These are phyloP conservation scores for Sordariomycetes sp. DNA, from an alignment of 2,329 filamentous ascomycete genomes.

Conservation along the genomic window DNA sequence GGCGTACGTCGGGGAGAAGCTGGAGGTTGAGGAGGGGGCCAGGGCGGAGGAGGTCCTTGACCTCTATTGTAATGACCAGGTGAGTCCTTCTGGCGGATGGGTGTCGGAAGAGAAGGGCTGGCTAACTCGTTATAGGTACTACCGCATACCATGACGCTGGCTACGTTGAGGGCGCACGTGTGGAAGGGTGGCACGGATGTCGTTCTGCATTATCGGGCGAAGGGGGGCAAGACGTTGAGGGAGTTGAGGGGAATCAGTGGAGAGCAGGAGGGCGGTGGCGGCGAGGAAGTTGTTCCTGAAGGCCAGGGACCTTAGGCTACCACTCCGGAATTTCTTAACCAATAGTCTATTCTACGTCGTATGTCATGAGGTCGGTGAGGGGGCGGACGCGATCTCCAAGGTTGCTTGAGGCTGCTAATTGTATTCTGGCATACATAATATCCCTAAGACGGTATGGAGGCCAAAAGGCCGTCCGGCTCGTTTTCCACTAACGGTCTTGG, in stretches of 20 bases:
- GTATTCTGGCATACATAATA: too few species aligned
- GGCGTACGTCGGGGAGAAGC: conserved; percentile 82
- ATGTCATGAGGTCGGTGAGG: too few species aligned
- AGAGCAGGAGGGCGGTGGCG: not conserved
- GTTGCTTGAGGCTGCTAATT: too few species aligned
- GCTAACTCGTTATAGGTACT: conserved; percentile 39
- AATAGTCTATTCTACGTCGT: too few species aligned
- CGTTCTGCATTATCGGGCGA: conserved; percentile 80
- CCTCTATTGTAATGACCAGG: conserved; percentile 87
- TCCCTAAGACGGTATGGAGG: too few species aligned
- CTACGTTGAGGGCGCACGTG: conserved; percentile 79
- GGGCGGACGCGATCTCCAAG: too few species aligned
- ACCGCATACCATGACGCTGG: conserved; percentile 79
- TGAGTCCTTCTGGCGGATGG: conserved; percentile 28
- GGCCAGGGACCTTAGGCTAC: too few species aligned
- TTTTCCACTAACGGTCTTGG: too few species aligned
- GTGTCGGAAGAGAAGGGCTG: not conserved
- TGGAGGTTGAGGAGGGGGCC: conserved; percentile 54
- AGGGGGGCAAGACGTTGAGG: conserved; percentile 62
- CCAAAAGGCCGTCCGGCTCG: too few species aligned
- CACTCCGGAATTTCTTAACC: too few species aligned
- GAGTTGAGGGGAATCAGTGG: conserved; percentile 18
- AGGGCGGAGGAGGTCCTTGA: conserved; percentile 78
- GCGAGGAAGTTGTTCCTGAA: too few species aligned
- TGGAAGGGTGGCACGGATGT: conserved; percentile 97